A percentile compares a stretch with the other conserved stretches of the same genome.
Conservation (phyloP, 805 yeast species). For the Debaryomyces maramus region DNA sequence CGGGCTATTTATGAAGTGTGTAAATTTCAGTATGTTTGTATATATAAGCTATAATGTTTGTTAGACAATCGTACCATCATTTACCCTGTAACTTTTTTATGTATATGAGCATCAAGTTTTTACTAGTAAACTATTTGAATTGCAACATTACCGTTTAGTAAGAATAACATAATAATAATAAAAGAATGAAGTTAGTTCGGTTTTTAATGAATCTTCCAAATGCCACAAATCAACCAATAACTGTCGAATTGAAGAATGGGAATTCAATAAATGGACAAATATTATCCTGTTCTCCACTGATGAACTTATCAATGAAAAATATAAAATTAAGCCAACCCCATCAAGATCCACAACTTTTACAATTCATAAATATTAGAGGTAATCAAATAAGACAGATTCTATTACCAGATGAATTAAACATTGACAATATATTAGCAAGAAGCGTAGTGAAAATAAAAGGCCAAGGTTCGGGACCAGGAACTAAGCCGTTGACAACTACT, state of each 20-base stretch:
- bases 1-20: no score
- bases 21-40: no score
- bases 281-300: constrained; percentile 81
- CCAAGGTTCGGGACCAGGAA: constrained; percentile 45
- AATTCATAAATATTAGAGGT: constrained; percentile 83
- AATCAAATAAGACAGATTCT: constrained; percentile 81
- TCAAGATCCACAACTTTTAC: constrained; percentile 68
- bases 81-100: no score
- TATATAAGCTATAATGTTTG: no score
- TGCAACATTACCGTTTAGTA: background rate
- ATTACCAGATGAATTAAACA: constrained; percentile 81
- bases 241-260: constrained; percentile 90
- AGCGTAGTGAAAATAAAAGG: constrained; percentile 43
- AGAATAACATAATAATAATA: background rate
- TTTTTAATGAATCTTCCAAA: constrained; percentile 76
- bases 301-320: constrained; percentile 82
- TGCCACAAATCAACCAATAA: constrained; percentile 75
- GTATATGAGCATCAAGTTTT: no score
- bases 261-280: constrained; percentile 82
- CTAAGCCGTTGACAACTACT: constrained; percentile 13
- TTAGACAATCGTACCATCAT: no score
- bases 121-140: no score
- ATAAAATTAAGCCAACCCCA: constrained; percentile 75
- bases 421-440: constrained; percentile 62
- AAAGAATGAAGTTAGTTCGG: constrained; percentile 60